A percentile compares a stretch with the other conserved stretches of the same genome.
Evolutionary conservation across 108 stramenopile genomes (phyloP).

Genomic region (Pelagomonas calceolata): DNA sequence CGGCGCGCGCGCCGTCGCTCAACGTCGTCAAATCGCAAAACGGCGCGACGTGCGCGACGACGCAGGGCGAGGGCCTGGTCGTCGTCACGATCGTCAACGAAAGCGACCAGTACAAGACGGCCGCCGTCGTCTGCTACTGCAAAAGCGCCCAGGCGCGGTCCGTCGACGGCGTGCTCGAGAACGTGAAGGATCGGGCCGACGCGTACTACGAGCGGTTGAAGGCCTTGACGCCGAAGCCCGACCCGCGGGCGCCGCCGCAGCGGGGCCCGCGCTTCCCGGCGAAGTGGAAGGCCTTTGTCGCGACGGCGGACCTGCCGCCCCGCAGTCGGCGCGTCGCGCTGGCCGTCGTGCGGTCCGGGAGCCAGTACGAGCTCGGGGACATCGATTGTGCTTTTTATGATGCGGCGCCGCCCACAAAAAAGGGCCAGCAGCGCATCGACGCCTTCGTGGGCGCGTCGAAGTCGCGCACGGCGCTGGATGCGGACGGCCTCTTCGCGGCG

Average conservation of each 20-base stretch:
- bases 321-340: not conserved
- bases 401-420: no score
- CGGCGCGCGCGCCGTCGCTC: no score
- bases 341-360: not conserved
- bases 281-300: not conserved
- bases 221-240: not conserved
- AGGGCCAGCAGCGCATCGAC: no score
- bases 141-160: not conserved
- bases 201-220: not conserved
- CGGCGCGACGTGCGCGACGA: no score
- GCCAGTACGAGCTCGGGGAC: not conserved
- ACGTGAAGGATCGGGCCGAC: not conserved
- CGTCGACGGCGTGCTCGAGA: not conserved
- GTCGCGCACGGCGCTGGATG: conserved; percentile 4
- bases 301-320: not conserved
- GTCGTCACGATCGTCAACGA: no score
- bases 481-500: not conserved
- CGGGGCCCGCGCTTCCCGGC: not conserved
- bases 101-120: no score
- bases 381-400: not conserved
- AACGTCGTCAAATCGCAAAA: no score
- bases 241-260: not conserved
- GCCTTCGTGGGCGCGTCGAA: no score
- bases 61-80: no score
- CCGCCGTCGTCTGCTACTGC: no score